Percentiles rank a stretch among this genome's conserved stretches.
phyloP scores from a whole-genome alignment of 2,329 filamentous ascomycete species.

The Trichoderma sp. region DNA sequence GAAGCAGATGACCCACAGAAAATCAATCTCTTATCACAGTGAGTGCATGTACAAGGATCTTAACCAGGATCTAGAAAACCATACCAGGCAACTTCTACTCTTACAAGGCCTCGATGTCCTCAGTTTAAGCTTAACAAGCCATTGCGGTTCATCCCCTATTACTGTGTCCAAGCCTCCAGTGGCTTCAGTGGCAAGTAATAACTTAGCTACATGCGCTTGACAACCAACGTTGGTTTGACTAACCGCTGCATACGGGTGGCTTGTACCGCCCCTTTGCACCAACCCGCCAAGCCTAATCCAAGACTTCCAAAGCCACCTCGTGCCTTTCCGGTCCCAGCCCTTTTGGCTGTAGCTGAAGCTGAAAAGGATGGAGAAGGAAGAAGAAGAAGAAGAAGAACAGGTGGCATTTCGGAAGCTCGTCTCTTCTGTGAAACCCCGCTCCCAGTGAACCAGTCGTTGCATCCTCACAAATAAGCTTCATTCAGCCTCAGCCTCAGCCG shows the following conservation, averaged over 20 bases:
- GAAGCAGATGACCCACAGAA: not conserved
- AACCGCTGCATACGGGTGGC: not conserved
- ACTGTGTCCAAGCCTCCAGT: not conserved
- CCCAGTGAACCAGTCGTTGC: not conserved
- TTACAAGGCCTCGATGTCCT: not conserved
- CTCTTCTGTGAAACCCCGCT: not conserved
- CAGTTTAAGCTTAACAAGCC: conserved; percentile 7
- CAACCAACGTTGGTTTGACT: not conserved
- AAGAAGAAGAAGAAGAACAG: not conserved
- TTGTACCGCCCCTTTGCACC: not conserved
- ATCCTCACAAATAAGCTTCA: not conserved
- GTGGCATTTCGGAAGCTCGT: not conserved
- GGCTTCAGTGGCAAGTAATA: not conserved
- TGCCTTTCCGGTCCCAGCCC: not conserved
- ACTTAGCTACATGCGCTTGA: not conserved
- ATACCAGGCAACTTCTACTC: not conserved
- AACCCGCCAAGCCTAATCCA: not conserved
- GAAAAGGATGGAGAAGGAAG: not conserved
- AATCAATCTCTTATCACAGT: not conserved
- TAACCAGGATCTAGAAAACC: not conserved
- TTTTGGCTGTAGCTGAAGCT: not conserved
- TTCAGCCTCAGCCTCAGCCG: not conserved
- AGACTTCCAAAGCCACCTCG: not conserved
- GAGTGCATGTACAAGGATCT: not conserved
- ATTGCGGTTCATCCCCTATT: not conserved